These are phyloP conservation scores for Metschnikowia corniflorae DNA, from an alignment of 805 yeast genomes.

Conservation along the genomic window DNA sequence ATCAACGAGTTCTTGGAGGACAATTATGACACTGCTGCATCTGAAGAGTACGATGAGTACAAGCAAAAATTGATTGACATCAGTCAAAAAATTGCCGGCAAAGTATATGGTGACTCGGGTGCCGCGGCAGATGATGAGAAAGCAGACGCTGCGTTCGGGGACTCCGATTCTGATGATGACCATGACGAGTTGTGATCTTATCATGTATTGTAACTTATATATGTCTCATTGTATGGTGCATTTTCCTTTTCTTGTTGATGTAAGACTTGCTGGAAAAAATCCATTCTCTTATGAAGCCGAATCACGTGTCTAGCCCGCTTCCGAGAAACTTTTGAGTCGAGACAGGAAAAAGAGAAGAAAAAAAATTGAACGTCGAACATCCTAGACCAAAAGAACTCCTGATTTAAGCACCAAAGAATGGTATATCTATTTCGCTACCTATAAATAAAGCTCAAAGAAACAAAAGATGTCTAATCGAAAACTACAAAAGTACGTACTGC, in stretches of 20 bases:
- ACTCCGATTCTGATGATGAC: conserved; percentile 42
- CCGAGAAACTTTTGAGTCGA: conserved; percentile 5
- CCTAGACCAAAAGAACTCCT: too few relatives aligned
- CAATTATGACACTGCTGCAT: conserved; percentile 76
- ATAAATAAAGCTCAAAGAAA: conserved; percentile 3
- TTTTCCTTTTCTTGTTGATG: too few relatives aligned
- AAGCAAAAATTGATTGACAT: conserved; percentile 73
- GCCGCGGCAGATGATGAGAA: conserved; percentile 41
- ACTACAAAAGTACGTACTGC: conserved; percentile 21
- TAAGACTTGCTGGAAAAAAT: too few relatives aligned
- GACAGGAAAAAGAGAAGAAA: conserved; percentile 10
- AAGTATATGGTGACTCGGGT: conserved; percentile 51
- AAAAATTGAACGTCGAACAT: too few relatives aligned
- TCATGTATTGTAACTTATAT: too few relatives aligned
- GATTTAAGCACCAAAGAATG: conserved; percentile 17
- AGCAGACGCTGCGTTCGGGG: conserved; percentile 27
- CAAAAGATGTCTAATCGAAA: conserved; percentile 19
- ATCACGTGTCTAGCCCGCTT: conserved; percentile 9
- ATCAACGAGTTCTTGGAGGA: conserved; percentile 77
- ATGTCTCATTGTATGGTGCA: too few relatives aligned
- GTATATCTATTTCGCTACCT: conserved; percentile 16
- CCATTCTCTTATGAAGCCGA: neutral
- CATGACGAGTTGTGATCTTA: conserved; percentile 41
- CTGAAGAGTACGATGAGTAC: conserved; percentile 92
- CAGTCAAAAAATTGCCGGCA: conserved; percentile 90